Conservation (phyloP, 1,284 basidiomycete species). For the Somion occarium region DNA sequence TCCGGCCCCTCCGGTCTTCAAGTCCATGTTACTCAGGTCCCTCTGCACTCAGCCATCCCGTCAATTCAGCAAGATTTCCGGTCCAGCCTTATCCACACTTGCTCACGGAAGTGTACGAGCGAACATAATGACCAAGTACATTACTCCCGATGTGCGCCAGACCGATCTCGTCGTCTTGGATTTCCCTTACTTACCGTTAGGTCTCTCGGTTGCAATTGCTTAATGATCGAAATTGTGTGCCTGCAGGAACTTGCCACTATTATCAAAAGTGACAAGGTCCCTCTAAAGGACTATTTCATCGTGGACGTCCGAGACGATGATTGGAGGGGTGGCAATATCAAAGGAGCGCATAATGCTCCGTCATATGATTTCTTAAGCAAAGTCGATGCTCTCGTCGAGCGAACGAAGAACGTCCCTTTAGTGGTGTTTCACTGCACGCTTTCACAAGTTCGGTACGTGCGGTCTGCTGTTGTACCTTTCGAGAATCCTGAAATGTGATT, state of each 20-base stretch:
- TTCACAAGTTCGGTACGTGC: conserved; percentile 65
- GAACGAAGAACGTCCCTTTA: conserved; percentile 55
- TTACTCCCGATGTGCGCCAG: conserved; percentile 25
- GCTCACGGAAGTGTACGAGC: no score
- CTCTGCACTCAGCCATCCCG: no score
- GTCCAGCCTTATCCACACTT: not conserved
- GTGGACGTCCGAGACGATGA: conserved; percentile 80
- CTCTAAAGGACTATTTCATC: conserved; percentile 63
- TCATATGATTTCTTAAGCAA: conserved; percentile 51
- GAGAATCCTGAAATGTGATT: not conserved
- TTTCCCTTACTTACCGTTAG: not conserved
- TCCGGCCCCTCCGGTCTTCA: no score
- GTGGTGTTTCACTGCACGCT: conserved; percentile 75
- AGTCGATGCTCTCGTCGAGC: conserved; percentile 53
- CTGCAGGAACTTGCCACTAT: conserved; percentile 60
- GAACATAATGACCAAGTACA: conserved; percentile 25
- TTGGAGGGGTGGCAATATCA: conserved; percentile 71
- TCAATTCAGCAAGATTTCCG: no score
- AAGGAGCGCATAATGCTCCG: conserved; percentile 54
- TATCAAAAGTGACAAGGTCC: conserved; percentile 55
- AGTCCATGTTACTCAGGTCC: no score
- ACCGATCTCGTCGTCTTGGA: not conserved
- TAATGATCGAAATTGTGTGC: no score
- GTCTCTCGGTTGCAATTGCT: not conserved
- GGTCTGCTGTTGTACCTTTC: not conserved